phyloP scores from a whole-genome alignment of 2,329 filamentous ascomycete genomes.

The Calonectria naviculata region DNA sequence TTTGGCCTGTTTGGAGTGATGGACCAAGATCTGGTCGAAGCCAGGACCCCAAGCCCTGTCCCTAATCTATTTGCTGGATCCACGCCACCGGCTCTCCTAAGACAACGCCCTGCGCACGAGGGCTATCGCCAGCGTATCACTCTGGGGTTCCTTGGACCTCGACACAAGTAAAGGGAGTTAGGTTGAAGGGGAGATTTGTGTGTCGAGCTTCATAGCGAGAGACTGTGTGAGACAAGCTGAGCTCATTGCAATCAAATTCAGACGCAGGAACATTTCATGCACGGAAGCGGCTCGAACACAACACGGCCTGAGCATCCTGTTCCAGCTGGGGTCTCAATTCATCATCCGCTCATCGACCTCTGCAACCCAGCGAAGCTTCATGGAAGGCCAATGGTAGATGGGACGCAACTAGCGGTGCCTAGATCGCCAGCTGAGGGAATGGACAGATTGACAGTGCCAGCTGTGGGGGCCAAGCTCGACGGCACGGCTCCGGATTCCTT shows the following conservation, averaged over 20 bases:
- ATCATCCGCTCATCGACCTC: conserved; percentile 13
- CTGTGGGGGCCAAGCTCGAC: neutral
- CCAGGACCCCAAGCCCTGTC: conserved; percentile 24
- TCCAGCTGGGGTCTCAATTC: conserved; percentile 3
- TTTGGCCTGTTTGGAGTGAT: conserved; percentile 24
- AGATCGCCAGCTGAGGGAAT: neutral
- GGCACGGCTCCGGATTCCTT: conserved; percentile 14
- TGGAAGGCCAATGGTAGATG: neutral
- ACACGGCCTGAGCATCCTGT: conserved; percentile 1
- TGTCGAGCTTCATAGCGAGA: conserved; percentile 8
- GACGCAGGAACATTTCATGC: conserved; percentile 6
- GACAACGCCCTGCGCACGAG: conserved; percentile 24
- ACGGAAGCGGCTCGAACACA: conserved; percentile 7
- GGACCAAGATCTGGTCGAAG: conserved; percentile 33
- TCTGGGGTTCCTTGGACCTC: neutral
- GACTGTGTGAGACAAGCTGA: conserved; percentile 12
- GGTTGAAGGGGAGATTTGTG: neutral
- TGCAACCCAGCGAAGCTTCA: neutral
- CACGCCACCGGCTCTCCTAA: conserved; percentile 29
- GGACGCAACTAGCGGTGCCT: neutral
- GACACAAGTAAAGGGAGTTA: conserved; percentile 18
- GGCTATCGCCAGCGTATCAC: conserved; percentile 19
- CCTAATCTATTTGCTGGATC: conserved; percentile 28
- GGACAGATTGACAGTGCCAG: conserved; percentile 5
- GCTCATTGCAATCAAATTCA: conserved; percentile 15